These are phyloP conservation scores for Tricharina praecox DNA, from an alignment of 495 filamentous ascomycete species.

Conservation along the genomic window DNA sequence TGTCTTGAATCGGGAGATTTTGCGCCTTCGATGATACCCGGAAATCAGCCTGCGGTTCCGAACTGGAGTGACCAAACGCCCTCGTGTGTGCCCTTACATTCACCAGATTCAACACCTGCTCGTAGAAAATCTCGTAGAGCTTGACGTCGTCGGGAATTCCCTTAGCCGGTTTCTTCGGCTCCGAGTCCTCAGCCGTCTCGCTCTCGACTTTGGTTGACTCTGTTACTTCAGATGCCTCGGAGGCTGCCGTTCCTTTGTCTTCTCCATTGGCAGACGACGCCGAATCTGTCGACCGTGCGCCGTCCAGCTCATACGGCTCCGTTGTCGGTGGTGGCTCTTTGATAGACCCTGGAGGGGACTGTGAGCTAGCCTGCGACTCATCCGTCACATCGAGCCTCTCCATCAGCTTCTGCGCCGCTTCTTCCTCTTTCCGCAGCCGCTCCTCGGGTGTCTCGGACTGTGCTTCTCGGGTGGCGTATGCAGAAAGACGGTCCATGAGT, in stretches of 20 bases:
- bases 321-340: not conserved
- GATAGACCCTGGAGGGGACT: not conserved
- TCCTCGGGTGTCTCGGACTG: conserved; percentile 55
- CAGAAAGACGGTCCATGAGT: conserved; percentile 86
- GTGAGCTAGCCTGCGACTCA: conserved; percentile 17
- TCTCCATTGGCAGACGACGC: conserved; percentile 29
- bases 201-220: conserved; percentile 17
- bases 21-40: conserved; percentile 42
- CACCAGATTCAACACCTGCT: conserved; percentile 84
- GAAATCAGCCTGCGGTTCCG: conserved; percentile 25
- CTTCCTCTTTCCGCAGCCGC: conserved; percentile 58
- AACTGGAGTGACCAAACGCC: conserved; percentile 22
- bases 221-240: conserved; percentile 27
- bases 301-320: conserved; percentile 6
- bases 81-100: conserved; percentile 31
- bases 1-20: conserved; percentile 83
- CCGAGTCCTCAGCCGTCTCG: conserved; percentile 25
- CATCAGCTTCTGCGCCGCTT: conserved; percentile 58
- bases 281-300: not conserved
- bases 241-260: conserved; percentile 3
- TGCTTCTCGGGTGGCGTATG: conserved; percentile 76
- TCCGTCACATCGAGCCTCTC: conserved; percentile 59
- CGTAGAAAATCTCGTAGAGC: conserved; percentile 94
- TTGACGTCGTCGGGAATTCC: conserved; percentile 69
- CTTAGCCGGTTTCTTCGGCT: conserved; percentile 35